These are phyloP conservation scores for Plasmodium gonderi DNA, from an alignment of 169 alveolate genomes.

Conservation along the genomic window DNA sequence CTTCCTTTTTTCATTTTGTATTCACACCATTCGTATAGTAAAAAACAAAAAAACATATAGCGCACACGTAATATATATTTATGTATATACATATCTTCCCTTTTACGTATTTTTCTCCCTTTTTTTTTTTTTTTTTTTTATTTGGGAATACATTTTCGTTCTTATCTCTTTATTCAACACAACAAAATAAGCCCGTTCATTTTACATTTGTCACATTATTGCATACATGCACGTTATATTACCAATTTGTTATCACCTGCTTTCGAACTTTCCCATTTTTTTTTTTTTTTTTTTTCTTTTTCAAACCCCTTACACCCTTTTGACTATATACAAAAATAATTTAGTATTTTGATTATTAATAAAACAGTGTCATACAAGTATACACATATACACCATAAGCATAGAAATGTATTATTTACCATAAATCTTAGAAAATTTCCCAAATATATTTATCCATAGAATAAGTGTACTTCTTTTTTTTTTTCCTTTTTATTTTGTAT, in stretches of 20 bases:
- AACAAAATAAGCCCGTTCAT: background rate
- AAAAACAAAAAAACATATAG: too few species aligned
- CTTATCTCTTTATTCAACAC: background rate
- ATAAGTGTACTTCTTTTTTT: background rate
- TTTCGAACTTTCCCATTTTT: too few species aligned
- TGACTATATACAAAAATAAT: background rate
- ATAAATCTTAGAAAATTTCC: background rate
- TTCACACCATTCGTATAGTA: too few species aligned
- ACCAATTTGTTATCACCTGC: too few species aligned
- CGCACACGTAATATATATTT: background rate
- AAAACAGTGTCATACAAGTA: background rate
- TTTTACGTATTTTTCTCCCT: background rate
- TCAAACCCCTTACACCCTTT: too few species aligned
- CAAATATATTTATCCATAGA: background rate
- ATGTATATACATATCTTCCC: background rate
- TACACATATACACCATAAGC: background rate
- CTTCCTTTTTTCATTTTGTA: too few species aligned
- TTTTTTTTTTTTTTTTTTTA: background rate
- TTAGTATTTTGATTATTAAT: background rate
- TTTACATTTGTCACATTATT: background rate
- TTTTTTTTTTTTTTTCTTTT: too few species aligned
- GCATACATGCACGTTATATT: background rate
- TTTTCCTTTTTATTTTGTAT: background rate
- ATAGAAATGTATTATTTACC: background rate
- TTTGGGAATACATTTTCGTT: background rate